These are phyloP conservation scores for Cordyceps farinosa DNA, from an alignment of 2,329 filamentous ascomycete species.

Conservation along the genomic window DNA sequence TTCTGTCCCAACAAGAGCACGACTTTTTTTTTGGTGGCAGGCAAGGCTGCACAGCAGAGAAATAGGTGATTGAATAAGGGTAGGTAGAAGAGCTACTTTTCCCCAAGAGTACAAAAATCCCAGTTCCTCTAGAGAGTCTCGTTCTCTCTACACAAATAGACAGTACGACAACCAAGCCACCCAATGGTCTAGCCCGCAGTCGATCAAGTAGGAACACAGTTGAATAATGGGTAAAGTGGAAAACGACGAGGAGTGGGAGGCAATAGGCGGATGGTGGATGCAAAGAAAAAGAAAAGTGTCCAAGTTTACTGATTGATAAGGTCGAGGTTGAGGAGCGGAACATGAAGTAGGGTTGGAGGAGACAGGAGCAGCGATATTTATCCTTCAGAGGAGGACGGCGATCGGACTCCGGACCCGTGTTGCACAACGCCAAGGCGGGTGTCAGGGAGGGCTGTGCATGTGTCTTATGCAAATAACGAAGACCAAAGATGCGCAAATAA, in stretches of 20 bases:
- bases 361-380: constrained; percentile 14
- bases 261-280: not conserved
- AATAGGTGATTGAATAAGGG: constrained; percentile 23
- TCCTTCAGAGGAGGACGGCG: constrained; percentile 3
- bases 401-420: constrained; percentile 10
- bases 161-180: constrained; percentile 1
- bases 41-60: constrained; percentile 20
- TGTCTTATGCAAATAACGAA: constrained; percentile 17
- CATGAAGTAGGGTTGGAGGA: not conserved
- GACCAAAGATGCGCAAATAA: not conserved
- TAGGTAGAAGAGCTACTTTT: constrained; percentile 24
- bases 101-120: constrained; percentile 14
- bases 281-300: not conserved
- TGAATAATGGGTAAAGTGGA: not conserved
- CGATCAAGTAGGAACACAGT: not conserved
- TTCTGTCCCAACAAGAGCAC: constrained; percentile 2
- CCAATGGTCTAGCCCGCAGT: not conserved
- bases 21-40: constrained; percentile 8
- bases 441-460: not conserved
- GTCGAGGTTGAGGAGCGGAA: not conserved
- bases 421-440: constrained; percentile 5
- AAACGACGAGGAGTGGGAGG: not conserved
- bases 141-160: not conserved
- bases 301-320: constrained; percentile 2
- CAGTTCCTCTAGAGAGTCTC: not conserved